These are phyloP conservation scores for Amylostereum areolatum DNA, from an alignment of 1,284 basidiomycete genomes.

Conservation along the genomic window DNA sequence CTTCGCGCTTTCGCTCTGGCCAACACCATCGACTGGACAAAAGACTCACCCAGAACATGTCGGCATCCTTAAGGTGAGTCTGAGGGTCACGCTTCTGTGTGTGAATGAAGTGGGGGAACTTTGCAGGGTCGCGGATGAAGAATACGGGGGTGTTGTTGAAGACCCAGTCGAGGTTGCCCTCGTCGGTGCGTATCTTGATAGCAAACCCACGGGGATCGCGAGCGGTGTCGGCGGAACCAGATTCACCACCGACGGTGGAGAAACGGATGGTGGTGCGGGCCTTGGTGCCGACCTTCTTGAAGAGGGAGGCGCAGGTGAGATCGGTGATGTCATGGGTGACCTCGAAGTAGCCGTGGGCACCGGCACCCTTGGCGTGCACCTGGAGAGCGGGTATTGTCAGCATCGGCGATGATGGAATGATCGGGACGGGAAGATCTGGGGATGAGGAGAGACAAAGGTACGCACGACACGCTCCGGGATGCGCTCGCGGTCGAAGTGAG, in stretches of 20 bases:
- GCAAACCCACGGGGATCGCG: constrained; percentile 92
- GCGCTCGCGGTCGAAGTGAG: constrained; percentile 91
- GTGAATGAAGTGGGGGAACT: constrained; percentile 93
- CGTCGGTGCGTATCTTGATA: constrained; percentile 83
- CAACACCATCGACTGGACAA: too few species aligned
- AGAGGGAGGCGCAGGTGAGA: constrained; percentile 69
- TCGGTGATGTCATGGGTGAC: constrained; percentile 80
- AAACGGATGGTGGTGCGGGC: constrained; percentile 75
- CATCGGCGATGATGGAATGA: neutral
- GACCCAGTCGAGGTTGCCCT: constrained; percentile 90
- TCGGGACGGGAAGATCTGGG: constrained; percentile 4
- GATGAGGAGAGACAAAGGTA: constrained; percentile 10
- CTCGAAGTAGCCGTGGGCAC: constrained; percentile 91
- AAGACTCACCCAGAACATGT: constrained; percentile 68
- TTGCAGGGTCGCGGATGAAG: constrained; percentile 80
- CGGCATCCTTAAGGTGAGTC: constrained; percentile 79
- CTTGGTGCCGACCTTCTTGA: constrained; percentile 67
- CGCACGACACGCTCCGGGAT: constrained; percentile 90
- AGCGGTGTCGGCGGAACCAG: constrained; percentile 84
- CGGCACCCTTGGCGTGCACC: constrained; percentile 84
- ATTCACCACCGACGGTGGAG: constrained; percentile 86
- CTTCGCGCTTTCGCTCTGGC: neutral
- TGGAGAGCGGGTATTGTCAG: constrained; percentile 19
- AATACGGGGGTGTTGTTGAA: constrained; percentile 91
- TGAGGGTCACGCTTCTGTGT: constrained; percentile 91